Base-by-base conservation (phyloP, 176 grass and related monocot genomes). In the Juncus effusus region DNA sequence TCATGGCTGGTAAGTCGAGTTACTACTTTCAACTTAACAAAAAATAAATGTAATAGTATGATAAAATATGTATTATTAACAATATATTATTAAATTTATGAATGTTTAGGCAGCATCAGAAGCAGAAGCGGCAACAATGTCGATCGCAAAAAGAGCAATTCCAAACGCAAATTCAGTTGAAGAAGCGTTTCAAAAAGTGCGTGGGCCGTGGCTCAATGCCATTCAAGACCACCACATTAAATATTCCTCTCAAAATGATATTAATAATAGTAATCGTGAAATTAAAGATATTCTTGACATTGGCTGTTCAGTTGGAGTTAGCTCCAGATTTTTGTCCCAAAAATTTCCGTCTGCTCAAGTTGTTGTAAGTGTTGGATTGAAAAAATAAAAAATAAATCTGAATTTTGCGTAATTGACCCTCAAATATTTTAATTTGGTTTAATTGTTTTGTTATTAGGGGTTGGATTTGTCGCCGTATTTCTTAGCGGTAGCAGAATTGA, bases 241-340 rank as follows among this genome's bases (percentile, higher is more conserved):
- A 60, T 81, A 88, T 64, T 86, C 85, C 2, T 28, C 19, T 28
- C 19, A 28, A 28, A 28, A 28, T 28, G 19, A 28, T 28, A 28
- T 28, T 28, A 28, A 28, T 28, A 64, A 14, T 10, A 72, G 83
- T 58, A 58, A 72, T n/a, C 56, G 52, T 56, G 60, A 67, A 55
- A 83, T 94, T 35, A 90, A 74, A 56, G 80, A 82, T 53, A 80
- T 95, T 68, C 62, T 95, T 65, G 90, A 95, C 60, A 69, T 90
- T 60, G 90, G 90, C 16, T 95, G 90, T 82, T 95, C 90, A 41
- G 78, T 95, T 40, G 90, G 90, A 76, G 81, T 90, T 19, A 90
- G 90, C 90, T 82, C 83, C 19, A 73, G 86, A 63, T 85, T 70
- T 63, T 83, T 95, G 50, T 77, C 86, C 71, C 80, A 90, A 45